Evolutionary conservation across 345 rosid species (phyloP).

Genomic region (Turnera subulata): DNA sequence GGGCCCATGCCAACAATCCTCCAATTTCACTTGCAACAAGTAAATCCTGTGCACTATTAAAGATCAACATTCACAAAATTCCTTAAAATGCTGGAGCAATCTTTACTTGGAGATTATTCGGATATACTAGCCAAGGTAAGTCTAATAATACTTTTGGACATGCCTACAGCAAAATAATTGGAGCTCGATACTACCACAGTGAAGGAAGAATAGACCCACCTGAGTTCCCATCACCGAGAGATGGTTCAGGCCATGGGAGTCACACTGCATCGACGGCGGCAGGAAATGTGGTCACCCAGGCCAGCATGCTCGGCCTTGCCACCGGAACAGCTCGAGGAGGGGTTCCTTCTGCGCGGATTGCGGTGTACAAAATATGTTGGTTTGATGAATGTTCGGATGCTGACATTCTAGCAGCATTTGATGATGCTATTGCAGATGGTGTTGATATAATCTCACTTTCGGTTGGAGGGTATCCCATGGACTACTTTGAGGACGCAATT

Average conservation of each 20-base stretch:
- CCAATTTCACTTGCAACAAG: conserved; percentile 63
- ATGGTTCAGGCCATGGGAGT: conserved; percentile 9
- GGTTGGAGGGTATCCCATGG: conserved; percentile 4
- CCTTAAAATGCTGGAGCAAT: no score
- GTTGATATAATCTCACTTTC: conserved; percentile 19
- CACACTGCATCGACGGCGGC: conserved; percentile 21
- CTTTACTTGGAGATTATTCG: no score
- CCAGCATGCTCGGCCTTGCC: conserved; percentile 12
- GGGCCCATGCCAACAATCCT: conserved; percentile 33
- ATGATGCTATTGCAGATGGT: conserved; percentile 18
- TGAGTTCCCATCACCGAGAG: conserved; percentile 13
- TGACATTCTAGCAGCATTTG: conserved; percentile 21
- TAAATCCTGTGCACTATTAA: neutral
- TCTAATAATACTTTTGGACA: no score
- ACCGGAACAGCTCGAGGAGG: conserved; percentile 19
- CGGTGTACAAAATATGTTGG: conserved; percentile 19
- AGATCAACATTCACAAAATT: no score
- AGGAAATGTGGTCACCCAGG: neutral
- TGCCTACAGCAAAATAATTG: conserved; percentile 13
- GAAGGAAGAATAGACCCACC: neutral
- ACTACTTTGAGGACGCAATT: conserved; percentile 5
- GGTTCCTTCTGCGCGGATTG: conserved; percentile 17
- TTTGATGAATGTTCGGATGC: conserved; percentile 11
- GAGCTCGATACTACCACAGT: conserved; percentile 11
- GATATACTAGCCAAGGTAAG: no score